Base-by-base conservation (phyloP, 1,284 basidiomycete genomes). In the Neolentinus lepideus region DNA sequence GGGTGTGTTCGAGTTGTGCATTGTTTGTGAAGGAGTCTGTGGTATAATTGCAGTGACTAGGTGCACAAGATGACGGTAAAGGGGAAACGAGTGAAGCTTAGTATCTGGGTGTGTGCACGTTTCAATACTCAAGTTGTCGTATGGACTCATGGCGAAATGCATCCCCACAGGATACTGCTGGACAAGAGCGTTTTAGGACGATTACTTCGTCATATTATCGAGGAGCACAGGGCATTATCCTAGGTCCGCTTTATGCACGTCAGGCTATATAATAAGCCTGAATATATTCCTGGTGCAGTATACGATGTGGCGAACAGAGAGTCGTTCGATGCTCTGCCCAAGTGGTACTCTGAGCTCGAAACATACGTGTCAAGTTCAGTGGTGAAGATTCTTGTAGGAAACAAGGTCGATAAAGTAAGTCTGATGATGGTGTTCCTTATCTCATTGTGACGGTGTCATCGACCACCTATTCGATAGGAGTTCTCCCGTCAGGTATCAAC, bases 311-410 rank as follows among this genome's bases (percentile, higher is more conserved):
- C 95, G 2, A 92, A 88, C 62, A 79, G 92, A 33, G 88, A 91
- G 65, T 90, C 94, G 0, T 99, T 97, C 66, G 94, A 97, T 50
- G 90, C 93, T 12, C 80, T 98, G 14, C 88, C 93, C 12, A 80
- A 85, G 55, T 99, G 97, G 96, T 94, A 92, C 69, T 84, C 84
- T 53, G 96, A 99, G 69, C 84, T 99, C 10, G 93, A 97, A 66
- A 96, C 92, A 24, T 98, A 98, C 66, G 92, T 95, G 52, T 84
- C 85, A 1, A 76, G 78, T 22, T 85, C 88, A 8, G 92, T 97
- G n/a, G 91, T 95, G 52, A 93, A 94, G 79, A 93, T 98, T 64
- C 81, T 99, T 26, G 57, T 61, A 3, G 64, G 66, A 54, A 60
- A 66, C 60, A 67, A 65, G 55, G 67, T 73, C 54, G 67, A 70